Conservation (phyloP, 495 filamentous ascomycete species). For the Hypoxylon fragiforme region DNA sequence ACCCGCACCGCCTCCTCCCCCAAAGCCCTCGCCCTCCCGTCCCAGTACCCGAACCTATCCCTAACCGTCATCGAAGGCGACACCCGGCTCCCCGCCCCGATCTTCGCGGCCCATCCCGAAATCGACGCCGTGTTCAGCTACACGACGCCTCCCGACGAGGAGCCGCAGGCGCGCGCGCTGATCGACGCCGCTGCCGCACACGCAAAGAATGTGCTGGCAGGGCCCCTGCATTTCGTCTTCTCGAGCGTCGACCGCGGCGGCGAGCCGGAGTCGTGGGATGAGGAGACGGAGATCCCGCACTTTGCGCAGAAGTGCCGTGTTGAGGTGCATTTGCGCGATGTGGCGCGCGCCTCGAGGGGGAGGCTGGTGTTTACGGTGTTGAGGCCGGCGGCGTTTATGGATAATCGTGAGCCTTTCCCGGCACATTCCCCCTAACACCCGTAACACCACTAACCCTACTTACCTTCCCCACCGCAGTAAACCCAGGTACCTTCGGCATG, state of each 20-base stretch:
- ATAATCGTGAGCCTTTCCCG: slow-evolving; percentile 47
- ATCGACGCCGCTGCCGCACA: slow-evolving; percentile 59
- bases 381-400: slow-evolving; percentile 66
- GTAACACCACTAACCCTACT: slow-evolving; percentile 36
- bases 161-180: slow-evolving; percentile 63
- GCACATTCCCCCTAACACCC: not conserved
- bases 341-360: slow-evolving; percentile 37
- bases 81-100: slow-evolving; percentile 50
- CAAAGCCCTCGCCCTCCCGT: slow-evolving; percentile 55
- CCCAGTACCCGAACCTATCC: slow-evolving; percentile 31
- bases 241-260: slow-evolving; percentile 70
- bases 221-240: slow-evolving; percentile 61
- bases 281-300: slow-evolving; percentile 63
- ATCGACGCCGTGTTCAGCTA: slow-evolving; percentile 55
- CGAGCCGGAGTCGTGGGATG: slow-evolving; percentile 52
- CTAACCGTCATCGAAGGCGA: slow-evolving; percentile 63
- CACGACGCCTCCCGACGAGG: slow-evolving; percentile 53
- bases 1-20: slow-evolving; percentile 62
- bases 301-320: slow-evolving; percentile 67
- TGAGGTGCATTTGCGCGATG: slow-evolving; percentile 60
- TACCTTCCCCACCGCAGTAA: slow-evolving; percentile 31
- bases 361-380: slow-evolving; percentile 58
- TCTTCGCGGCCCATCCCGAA: slow-evolving; percentile 57
- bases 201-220: slow-evolving; percentile 41
- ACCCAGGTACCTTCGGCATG: slow-evolving; percentile 56